phyloP scores from a whole-genome alignment of 1,284 basidiomycete genomes.

The Hymenochaete sp. region DNA sequence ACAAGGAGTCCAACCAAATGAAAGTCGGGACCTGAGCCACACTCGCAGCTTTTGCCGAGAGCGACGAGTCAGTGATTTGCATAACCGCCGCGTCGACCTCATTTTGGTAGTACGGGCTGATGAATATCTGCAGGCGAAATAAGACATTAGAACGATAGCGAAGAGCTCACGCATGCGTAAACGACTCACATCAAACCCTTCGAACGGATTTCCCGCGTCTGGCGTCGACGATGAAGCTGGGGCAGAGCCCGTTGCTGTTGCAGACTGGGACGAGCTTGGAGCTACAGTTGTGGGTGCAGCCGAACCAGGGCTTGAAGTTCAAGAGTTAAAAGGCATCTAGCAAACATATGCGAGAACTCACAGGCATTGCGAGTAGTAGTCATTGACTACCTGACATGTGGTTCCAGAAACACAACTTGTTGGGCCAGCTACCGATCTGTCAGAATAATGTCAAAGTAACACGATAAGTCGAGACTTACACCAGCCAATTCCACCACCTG shows the following conservation, averaged over 20 bases:
- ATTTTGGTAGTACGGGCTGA: conserved; percentile 44
- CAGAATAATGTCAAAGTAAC: not conserved
- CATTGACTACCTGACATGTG: conserved; percentile 35
- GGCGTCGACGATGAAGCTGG: conserved; percentile 26
- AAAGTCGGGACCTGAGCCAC: conserved; percentile 51
- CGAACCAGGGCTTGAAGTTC: conserved; percentile 4
- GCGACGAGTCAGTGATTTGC: conserved; percentile 39
- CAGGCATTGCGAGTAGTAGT: conserved; percentile 53
- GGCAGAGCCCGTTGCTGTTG: conserved; percentile 20
- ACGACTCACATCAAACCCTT: conserved; percentile 34
- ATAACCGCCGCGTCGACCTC: conserved; percentile 45
- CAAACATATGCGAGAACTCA: conserved; percentile 24
- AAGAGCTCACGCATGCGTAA: not conserved
- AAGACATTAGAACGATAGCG: not conserved
- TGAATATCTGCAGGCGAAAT: conserved; percentile 31
- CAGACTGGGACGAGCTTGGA: conserved; percentile 16
- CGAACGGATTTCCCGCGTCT: conserved; percentile 44
- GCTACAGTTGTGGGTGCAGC: conserved; percentile 8
- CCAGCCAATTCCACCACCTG: conserved; percentile 47
- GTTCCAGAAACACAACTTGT: conserved; percentile 26
- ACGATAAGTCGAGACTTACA: conserved; percentile 27
- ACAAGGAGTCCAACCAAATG: conserved; percentile 49
- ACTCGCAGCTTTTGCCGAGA: conserved; percentile 39
- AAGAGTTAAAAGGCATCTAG: too few relatives aligned
- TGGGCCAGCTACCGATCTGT: conserved; percentile 9